Evolutionary conservation across 768 basidiomycete genomes (phyloP), one percentile per base, ranked within the genome.

Genomic region (Suillus placidus): DNA sequence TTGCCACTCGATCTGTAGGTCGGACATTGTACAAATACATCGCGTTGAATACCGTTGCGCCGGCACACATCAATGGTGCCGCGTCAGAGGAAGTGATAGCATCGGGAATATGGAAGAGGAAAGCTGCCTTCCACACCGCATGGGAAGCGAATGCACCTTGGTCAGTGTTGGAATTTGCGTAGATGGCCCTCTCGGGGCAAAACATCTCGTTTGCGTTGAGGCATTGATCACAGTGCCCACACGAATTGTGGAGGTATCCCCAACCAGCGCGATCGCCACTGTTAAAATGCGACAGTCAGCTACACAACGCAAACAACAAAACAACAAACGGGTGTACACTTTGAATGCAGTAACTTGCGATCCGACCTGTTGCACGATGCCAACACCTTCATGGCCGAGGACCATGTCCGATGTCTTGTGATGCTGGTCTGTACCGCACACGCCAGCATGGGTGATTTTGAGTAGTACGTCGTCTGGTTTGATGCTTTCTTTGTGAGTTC

Each of bases 351-450:
- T 23, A 32, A 81, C 81, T 20, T 65, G 61, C 2, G 64, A 37
- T 1, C 80, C 80, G 55, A 80, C 66, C 38, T 72, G 62, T 43
- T 80, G 67, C 37, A 81, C 74, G 32, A 78, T 14, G 6, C 75
- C 80, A 1, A 79, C 64, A 8, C 80, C 81, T 69, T 81, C 80
- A 55, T 81, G 80, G 7, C 81, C 78, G 42, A 81, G 77, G 13
- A 80, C 79, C 68, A 78, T 78, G 57, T 78, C 78, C 7, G 32
- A 57, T 13, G 61, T 16, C 65, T 70, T 73, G 66, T 70, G 75
- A 57, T 80, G 80, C 45, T 75, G 71, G 68, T 82, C 80, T 0
- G 81, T 81, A 52, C 78, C 79, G 26, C 80, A 80, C 26, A 80
- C n/a, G 0, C 80, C 79, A 18, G 70, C 73, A 38, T 78, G 77